Conservation (phyloP, 78 protist species). For the Chrysochromulina tobinii region DNA sequence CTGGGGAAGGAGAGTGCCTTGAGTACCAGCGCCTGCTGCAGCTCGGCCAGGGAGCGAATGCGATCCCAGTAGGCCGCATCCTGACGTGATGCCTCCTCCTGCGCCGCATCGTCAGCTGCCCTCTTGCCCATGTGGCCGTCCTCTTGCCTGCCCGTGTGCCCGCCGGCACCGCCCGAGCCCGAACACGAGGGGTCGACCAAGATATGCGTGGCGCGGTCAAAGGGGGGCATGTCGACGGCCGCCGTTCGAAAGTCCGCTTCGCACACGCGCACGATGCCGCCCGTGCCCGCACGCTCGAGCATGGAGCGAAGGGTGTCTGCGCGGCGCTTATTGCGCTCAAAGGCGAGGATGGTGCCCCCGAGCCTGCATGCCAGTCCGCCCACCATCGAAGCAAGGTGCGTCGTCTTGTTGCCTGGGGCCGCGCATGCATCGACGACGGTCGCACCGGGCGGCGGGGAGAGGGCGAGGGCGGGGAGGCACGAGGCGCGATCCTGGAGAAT, state of each 20-base stretch:
- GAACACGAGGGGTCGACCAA: constrained; percentile 57
- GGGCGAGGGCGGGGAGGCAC: constrained; percentile 64
- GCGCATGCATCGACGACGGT: constrained; percentile 64
- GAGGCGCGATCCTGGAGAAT: constrained; percentile 62
- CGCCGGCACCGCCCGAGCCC: constrained; percentile 11
- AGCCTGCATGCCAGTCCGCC: too few relatives aligned
- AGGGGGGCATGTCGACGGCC: neutral
- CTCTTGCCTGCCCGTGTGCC: too few relatives aligned
- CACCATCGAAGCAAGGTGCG: constrained; percentile 4
- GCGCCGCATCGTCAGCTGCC: too few relatives aligned
- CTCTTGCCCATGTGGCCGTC: too few relatives aligned
- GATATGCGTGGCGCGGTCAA: neutral
- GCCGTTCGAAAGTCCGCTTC: neutral
- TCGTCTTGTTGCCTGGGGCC: constrained; percentile 74
- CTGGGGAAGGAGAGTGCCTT: constrained; percentile 53
- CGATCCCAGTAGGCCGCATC: too few relatives aligned
- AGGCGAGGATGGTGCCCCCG: constrained; percentile 28
- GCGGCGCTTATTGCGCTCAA: constrained; percentile 33
- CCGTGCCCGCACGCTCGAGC: neutral
- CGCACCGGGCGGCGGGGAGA: constrained; percentile 39
- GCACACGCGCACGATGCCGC: neutral
- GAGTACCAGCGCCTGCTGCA: neutral
- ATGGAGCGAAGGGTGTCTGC: too few relatives aligned
- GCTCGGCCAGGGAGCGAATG: neutral
- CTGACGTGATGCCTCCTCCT: too few relatives aligned